Percentiles rank a stretch among this genome's conserved stretches.
These are phyloP conservation scores for Dentipellis sp. DNA, from an alignment of 768 basidiomycete genomes.

Conservation along the genomic window DNA sequence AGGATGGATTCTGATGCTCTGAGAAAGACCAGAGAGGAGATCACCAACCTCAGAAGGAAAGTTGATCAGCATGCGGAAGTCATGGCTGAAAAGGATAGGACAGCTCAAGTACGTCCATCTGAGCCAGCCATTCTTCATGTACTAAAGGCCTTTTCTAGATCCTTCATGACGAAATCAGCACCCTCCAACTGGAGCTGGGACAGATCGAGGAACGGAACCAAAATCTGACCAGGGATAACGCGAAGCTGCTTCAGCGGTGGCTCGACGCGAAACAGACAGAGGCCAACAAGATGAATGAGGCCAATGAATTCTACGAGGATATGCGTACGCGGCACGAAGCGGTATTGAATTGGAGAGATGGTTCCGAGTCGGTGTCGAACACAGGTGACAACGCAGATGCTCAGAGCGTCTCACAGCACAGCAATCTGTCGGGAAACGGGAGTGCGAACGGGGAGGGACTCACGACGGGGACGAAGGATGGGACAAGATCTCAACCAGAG, in stretches of 20 bases:
- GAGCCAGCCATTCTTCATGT: not conserved
- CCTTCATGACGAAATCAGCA: constrained; percentile 90
- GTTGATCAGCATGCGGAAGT: constrained; percentile 79
- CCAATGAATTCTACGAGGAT: constrained; percentile 82
- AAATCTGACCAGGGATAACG: constrained; percentile 86
- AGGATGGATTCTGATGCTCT: constrained; percentile 76
- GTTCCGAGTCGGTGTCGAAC: constrained; percentile 17
- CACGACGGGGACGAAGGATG: constrained; percentile 54
- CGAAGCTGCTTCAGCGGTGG: constrained; percentile 92
- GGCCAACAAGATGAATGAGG: constrained; percentile 93
- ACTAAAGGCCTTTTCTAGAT: constrained; percentile 39
- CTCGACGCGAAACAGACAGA: constrained; percentile 90
- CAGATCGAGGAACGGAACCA: constrained; percentile 85
- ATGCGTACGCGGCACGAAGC: constrained; percentile 69
- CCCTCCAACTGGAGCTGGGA: constrained; percentile 82
- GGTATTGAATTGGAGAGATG: constrained; percentile 48
- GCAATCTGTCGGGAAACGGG: constrained; percentile 60
- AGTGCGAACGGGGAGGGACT: constrained; percentile 39
- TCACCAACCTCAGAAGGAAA: constrained; percentile 57
- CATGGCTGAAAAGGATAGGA: constrained; percentile 82
- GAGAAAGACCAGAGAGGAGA: constrained; percentile 69
- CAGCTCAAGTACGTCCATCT: constrained; percentile 58
- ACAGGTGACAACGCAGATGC: constrained; percentile 18
- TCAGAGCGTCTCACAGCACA: constrained; percentile 18
- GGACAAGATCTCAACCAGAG: constrained; percentile 59